Base-by-base conservation (phyloP, 148 eudicot species). In the Hydrangea macrophylla region DNA sequence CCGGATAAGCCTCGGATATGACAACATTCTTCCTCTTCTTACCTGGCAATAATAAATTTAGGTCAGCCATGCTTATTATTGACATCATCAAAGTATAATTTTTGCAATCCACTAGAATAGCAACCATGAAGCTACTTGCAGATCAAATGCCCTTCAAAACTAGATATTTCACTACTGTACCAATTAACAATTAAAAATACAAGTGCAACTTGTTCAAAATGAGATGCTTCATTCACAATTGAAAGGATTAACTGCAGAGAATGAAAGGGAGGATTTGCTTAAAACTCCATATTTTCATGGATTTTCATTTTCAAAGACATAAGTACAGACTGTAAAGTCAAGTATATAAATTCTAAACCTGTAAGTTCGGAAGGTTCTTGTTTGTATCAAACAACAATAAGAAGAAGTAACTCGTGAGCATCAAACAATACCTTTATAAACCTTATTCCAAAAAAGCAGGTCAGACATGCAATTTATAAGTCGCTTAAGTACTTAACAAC, bases 1-100 rank as follows among this genome's bases (percentile, higher is more conserved):
- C 97, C 27, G 96, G 91, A 78, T 91, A 89, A 24, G 90, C 87
- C 81, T 91, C 97, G 11, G 89, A 79, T 64, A 87, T 72, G 68
- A 80, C 76, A 54, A 75, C 79, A 48, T 76, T 69, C 65, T 84
- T 82, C 79, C 77, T 81, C 81, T 81, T 91, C 70, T 78, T 90
- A 58, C 90, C 98, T 93, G 77, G 15, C 12, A 77, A 67, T 31
- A 23, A 31, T 22, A 51, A 56, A 40, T 4, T 57, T 26, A 27
- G 36, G 24, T 48, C 58, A 24, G 18, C 9, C 7, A 20, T 25
- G 55, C 39, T 42, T 6, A 18, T n/a, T 11, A 56, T 26, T 42
- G 55, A n/a, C 42, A 39, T 42, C 23, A 58, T 42, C 7, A 26
- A 60, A 40, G 24, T 25, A 23, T 22, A 30, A 50, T 25, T 73